These are phyloP conservation scores for Monosporozyma solicola DNA, from an alignment of 805 yeast genomes.

Conservation along the genomic window DNA sequence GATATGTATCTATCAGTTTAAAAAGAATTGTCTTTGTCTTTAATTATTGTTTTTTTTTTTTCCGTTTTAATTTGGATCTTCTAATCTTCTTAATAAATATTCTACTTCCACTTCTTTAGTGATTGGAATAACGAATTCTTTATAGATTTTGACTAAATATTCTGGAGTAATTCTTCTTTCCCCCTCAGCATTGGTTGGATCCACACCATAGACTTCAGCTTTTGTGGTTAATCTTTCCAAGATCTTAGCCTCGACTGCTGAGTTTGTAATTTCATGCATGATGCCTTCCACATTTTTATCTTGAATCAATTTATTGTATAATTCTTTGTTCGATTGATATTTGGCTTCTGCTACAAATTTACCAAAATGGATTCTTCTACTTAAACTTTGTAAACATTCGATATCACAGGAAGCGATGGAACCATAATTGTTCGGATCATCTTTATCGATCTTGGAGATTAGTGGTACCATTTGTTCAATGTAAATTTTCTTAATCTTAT, in stretches of 20 bases:
- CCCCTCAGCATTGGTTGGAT: slow-evolving; percentile 67
- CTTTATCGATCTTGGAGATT: slow-evolving; percentile 56
- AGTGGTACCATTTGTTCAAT: slow-evolving; percentile 66
- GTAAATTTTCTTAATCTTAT: slow-evolving; percentile 58
- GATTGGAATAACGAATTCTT: slow-evolving; percentile 82
- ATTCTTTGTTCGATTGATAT: slow-evolving; percentile 57
- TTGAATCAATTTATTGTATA: slow-evolving; percentile 55
- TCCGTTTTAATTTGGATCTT: slow-evolving; percentile 18
- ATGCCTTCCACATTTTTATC: slow-evolving; percentile 63
- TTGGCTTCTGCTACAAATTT: slow-evolving; percentile 96
- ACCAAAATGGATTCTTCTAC: slow-evolving; percentile 93
- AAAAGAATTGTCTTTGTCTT: not conserved
- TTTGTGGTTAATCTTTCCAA: slow-evolving; percentile 68
- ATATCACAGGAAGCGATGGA: slow-evolving; percentile 80
- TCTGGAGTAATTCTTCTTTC: slow-evolving; percentile 78
- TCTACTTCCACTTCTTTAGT: slow-evolving; percentile 95
- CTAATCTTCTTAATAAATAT: slow-evolving; percentile 74
- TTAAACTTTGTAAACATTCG: slow-evolving; percentile 76
- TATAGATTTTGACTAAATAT: slow-evolving; percentile 71
- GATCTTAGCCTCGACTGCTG: slow-evolving; percentile 78
- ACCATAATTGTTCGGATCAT: slow-evolving; percentile 80
- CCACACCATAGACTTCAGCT: slow-evolving; percentile 81
- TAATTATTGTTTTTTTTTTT: no score
- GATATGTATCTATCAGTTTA: not conserved
- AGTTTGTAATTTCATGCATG: slow-evolving; percentile 73